phyloP scores from a whole-genome alignment of 2,329 filamentous ascomycete genomes.

The Pseudogymnoascus sp. region DNA sequence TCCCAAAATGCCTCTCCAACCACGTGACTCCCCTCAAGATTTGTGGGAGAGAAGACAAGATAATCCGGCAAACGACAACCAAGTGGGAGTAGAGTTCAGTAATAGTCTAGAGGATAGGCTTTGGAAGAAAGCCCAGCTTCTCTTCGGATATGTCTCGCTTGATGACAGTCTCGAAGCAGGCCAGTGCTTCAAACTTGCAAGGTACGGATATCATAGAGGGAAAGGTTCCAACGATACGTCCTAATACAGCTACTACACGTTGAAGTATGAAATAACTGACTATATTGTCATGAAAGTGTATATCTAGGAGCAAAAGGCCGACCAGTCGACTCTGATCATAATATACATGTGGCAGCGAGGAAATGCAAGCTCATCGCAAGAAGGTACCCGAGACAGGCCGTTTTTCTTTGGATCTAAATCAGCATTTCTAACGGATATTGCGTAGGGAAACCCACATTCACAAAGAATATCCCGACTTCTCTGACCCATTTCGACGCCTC shows the following conservation, averaged over 20 bases:
- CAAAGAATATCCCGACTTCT: slow-evolving; percentile 8
- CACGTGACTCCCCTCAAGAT: not conserved
- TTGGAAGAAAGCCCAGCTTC: slow-evolving; percentile 20
- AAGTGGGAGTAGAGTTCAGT: not conserved
- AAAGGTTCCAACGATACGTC: not conserved
- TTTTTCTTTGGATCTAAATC: not conserved
- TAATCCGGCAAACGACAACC: not conserved
- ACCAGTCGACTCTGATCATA: slow-evolving; percentile 22
- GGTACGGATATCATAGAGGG: slow-evolving; percentile 15
- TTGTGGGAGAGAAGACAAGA: not conserved
- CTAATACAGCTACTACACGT: not conserved
- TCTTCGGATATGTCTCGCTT: slow-evolving; percentile 18
- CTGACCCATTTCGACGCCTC: slow-evolving; percentile 22
- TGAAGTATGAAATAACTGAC: not conserved
- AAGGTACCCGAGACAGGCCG: not conserved
- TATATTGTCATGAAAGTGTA: slow-evolving; percentile 14
- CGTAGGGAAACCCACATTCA: not conserved
- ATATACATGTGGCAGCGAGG: slow-evolving; percentile 22
- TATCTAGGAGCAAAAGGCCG: slow-evolving; percentile 22
- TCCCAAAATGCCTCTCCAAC: not conserved
- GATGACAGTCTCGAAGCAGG: slow-evolving; percentile 20
- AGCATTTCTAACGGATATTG: not conserved
- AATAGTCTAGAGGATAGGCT: not conserved
- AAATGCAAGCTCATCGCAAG: slow-evolving; percentile 24
- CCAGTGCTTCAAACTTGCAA: slow-evolving; percentile 25